phyloP scores from a whole-genome alignment of 2,329 filamentous ascomycete species.

The Cytospora paraplurivora region DNA sequence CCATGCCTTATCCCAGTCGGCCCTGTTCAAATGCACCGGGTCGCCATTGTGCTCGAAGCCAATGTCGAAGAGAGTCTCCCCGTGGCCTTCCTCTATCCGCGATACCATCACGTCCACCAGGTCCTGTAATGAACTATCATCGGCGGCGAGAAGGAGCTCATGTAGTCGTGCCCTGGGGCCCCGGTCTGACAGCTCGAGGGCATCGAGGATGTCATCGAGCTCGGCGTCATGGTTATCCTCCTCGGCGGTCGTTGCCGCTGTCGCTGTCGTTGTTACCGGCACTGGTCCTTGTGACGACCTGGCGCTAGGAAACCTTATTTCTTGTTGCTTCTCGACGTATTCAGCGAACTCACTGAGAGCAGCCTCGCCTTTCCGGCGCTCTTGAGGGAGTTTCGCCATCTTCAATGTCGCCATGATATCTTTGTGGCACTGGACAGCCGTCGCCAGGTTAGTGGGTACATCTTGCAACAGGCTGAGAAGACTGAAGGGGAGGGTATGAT shows the following conservation, averaged over 20 bases:
- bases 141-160: conserved; percentile 69
- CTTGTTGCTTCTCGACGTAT: conserved; percentile 94
- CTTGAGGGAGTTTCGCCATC: conserved; percentile 66
- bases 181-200: conserved; percentile 77
- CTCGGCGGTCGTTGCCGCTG: conserved; percentile 35
- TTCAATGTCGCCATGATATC: conserved; percentile 54
- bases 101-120: conserved; percentile 67
- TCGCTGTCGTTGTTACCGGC: conserved; percentile 36
- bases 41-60: conserved; percentile 90
- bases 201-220: conserved; percentile 88
- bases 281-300: conserved; percentile 35
- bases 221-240: conserved; percentile 68
- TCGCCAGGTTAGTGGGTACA: conserved; percentile 5
- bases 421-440: conserved; percentile 17
- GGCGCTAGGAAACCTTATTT: conserved; percentile 59
- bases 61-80: conserved; percentile 88
- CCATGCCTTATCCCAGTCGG: conserved; percentile 76
- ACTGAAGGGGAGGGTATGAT: background rate
- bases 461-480: background rate
- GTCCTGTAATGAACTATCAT: conserved; percentile 62
- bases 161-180: conserved; percentile 69
- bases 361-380: conserved; percentile 84
- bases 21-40: conserved; percentile 72
- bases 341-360: conserved; percentile 96
- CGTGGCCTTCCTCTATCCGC: conserved; percentile 79